A percentile compares a stretch with the other conserved stretches of the same genome.
These are phyloP conservation scores for Fraxinus sp. DNA, from an alignment of 305 asterid genomes.

Conservation along the genomic window DNA sequence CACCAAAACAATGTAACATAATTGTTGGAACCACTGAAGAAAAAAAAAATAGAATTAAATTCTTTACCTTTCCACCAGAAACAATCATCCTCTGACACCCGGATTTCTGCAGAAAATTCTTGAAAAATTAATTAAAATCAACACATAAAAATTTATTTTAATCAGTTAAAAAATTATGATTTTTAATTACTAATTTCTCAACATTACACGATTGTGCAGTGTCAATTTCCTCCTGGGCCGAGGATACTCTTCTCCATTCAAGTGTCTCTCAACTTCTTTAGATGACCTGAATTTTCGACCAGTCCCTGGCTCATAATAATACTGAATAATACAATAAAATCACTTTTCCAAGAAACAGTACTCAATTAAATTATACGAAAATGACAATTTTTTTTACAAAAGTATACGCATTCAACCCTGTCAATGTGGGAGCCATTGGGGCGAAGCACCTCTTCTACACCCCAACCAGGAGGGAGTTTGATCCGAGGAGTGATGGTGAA, in stretches of 20 bases:
- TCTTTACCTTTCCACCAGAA: slow-evolving; percentile 55
- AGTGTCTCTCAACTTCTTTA: slow-evolving; percentile 44
- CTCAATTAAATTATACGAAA: not conserved
- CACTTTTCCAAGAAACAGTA: not conserved
- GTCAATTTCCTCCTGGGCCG: slow-evolving; percentile 15
- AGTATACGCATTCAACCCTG: slow-evolving; percentile 36
- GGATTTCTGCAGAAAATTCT: slow-evolving; percentile 29
- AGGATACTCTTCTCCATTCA: slow-evolving; percentile 41
- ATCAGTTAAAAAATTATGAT: not conserved
- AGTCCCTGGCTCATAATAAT: slow-evolving; percentile 68
- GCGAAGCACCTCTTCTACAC: slow-evolving; percentile 58
- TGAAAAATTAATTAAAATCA: not conserved
- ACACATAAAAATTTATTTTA: not conserved
- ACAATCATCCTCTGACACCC: slow-evolving; percentile 41
- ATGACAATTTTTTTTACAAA: not conserved
- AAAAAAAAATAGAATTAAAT: not conserved
- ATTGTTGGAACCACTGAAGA: not conserved
- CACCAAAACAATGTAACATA: not conserved
- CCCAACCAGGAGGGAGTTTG: slow-evolving; percentile 63
- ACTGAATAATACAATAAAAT: slow-evolving; percentile 45
- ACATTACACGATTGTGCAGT: slow-evolving; percentile 24
- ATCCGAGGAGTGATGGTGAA: slow-evolving; percentile 18
- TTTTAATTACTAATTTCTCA: not conserved
- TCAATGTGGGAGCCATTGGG: slow-evolving; percentile 49
- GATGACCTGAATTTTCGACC: slow-evolving; percentile 68